Evolutionary conservation across 441 rosid species (phyloP).

Genomic region (Pelargonium cotyledonis): DNA sequence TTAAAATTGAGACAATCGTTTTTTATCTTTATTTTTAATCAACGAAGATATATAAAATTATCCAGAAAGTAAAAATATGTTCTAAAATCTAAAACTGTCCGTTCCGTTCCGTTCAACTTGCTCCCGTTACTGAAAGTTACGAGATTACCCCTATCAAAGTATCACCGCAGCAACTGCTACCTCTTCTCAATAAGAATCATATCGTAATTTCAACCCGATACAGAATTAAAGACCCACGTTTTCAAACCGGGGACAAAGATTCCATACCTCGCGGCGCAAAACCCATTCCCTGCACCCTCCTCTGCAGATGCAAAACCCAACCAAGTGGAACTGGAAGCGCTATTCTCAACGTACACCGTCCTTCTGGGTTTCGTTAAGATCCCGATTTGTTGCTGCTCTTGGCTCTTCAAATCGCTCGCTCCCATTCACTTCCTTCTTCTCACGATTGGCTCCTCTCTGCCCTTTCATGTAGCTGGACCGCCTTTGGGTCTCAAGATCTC

Average conservation of each 20-base stretch:
- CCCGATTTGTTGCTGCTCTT: background rate
- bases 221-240: background rate
- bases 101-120: too few species aligned
- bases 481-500: constrained; percentile 24
- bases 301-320: constrained; percentile 5
- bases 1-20: too few species aligned
- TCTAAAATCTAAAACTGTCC: too few species aligned
- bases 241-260: background rate
- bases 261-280: background rate
- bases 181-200: too few species aligned
- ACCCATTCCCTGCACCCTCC: constrained; percentile 1
- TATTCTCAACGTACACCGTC: background rate
- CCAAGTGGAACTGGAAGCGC: constrained; percentile 6
- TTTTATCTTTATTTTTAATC: too few species aligned
- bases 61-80: too few species aligned
- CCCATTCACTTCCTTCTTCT: constrained; percentile 12
- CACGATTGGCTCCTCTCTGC: constrained; percentile 17
- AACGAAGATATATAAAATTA: too few species aligned
- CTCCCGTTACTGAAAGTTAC: too few species aligned
- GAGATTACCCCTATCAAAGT: too few species aligned
- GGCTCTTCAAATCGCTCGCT: constrained; percentile 6
- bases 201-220: too few species aligned
- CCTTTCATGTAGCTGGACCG: constrained; percentile 13
- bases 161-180: too few species aligned
- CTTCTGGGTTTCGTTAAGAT: background rate